These are phyloP conservation scores for Scytalidium sp. DNA, from an alignment of 2,329 filamentous ascomycete species.

Conservation along the genomic window DNA sequence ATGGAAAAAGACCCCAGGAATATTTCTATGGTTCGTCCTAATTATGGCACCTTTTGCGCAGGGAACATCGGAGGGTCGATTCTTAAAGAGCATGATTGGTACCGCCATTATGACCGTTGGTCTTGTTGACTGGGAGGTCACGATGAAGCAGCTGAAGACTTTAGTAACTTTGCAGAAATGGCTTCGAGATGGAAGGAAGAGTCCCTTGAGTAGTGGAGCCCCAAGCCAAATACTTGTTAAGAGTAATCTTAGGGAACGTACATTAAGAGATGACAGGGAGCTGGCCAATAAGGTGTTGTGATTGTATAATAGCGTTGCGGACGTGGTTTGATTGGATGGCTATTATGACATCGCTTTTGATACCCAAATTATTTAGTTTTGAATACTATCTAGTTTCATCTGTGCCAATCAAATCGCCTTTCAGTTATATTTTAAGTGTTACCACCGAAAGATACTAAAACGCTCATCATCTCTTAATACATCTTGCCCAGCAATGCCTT, in stretches of 20 bases:
- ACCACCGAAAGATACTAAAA: no score
- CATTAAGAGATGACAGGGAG: not conserved
- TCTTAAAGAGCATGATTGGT: slow-evolving; percentile 27
- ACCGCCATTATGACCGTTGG: slow-evolving; percentile 25
- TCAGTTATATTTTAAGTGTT: no score
- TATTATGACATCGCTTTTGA: no score
- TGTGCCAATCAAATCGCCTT: no score
- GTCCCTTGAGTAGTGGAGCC: not conserved
- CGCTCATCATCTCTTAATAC: no score
- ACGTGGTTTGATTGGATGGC: no score
- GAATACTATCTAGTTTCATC: no score
- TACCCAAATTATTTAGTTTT: no score
- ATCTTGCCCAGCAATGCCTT: no score
- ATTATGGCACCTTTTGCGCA: slow-evolving; percentile 22
- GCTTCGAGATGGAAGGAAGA: slow-evolving; percentile 13
- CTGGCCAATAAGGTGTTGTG: not conserved
- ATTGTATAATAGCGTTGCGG: no score
- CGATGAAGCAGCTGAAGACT: slow-evolving; percentile 21
- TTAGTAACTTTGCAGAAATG: slow-evolving; percentile 28
- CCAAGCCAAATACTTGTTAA: not conserved
- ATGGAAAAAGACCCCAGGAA: slow-evolving; percentile 29
- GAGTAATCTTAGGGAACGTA: not conserved
- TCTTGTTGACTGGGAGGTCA: slow-evolving; percentile 24
- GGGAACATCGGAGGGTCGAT: slow-evolving; percentile 23
- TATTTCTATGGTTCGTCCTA: slow-evolving; percentile 29